phyloP scores from a whole-genome alignment of 805 yeast genomes.

The Wickerhamomyces bisporus region DNA sequence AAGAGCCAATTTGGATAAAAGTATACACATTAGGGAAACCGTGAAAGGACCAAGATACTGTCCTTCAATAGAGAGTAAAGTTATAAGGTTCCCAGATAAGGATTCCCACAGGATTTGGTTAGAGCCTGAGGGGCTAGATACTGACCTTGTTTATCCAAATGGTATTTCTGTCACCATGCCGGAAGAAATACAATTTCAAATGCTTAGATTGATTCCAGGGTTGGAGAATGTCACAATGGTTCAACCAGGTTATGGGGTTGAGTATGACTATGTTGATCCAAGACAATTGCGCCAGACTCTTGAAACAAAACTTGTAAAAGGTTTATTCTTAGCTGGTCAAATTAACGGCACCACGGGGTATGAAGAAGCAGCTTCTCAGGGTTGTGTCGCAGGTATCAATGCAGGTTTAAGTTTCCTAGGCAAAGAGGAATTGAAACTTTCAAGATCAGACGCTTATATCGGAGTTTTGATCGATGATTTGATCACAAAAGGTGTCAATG shows the following conservation, averaged over 20 bases:
- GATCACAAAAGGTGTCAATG: conserved; percentile 91
- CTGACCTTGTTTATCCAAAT: conserved; percentile 89
- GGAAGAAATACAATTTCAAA: conserved; percentile 74
- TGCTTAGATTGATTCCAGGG: conserved; percentile 79
- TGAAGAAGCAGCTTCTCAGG: conserved; percentile 98
- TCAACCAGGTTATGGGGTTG: conserved; percentile 99
- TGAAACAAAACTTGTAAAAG: conserved; percentile 75
- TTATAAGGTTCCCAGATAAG: conserved; percentile 75
- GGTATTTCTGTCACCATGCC: conserved; percentile 98
- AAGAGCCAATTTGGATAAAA: conserved; percentile 64
- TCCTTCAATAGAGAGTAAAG: conserved; percentile 91
- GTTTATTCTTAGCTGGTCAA: conserved; percentile 90
- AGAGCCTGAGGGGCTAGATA: conserved; percentile 91
- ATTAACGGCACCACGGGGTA: conserved; percentile 98
- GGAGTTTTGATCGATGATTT: conserved; percentile 94
- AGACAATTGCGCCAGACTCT: conserved; percentile 72
- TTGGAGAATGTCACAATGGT: conserved; percentile 81
- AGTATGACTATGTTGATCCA: conserved; percentile 94
- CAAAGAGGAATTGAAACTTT: conserved; percentile 44
- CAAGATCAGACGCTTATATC: conserved; percentile 79
- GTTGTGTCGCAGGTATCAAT: conserved; percentile 90
- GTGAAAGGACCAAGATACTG: conserved; percentile 97
- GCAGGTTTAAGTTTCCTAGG: conserved; percentile 61
- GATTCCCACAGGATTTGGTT: conserved; percentile 82
- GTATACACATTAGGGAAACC: conserved; percentile 88